These are phyloP conservation scores for Cyclospora cayetanensis DNA, from an alignment of 169 alveolate genomes.

Conservation along the genomic window DNA sequence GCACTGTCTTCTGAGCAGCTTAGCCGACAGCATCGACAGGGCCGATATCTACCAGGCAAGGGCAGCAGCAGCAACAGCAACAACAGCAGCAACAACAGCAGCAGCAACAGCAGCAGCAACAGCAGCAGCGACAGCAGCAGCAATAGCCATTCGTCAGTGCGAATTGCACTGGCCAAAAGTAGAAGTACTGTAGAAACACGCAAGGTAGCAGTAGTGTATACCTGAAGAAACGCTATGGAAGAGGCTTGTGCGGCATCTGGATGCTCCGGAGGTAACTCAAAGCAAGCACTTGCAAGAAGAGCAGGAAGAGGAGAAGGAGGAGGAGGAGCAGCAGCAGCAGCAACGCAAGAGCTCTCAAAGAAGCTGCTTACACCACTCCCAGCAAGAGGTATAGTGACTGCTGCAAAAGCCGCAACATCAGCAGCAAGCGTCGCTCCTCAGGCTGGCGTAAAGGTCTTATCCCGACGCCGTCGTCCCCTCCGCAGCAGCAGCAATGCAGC, in stretches of 20 bases:
- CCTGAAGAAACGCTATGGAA: conserved; percentile 44
- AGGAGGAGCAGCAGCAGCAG: conserved; percentile 42
- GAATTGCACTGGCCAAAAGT: not conserved
- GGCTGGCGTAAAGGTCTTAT: not conserved
- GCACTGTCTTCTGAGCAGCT: too few species aligned
- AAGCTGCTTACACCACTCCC: too few species aligned
- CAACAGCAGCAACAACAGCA: not conserved
- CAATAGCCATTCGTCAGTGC: not conserved
- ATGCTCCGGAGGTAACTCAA: not conserved
- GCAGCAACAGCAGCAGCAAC: not conserved
- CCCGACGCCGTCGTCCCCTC: conserved; percentile 45
- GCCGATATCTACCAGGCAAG: not conserved
- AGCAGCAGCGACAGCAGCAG: conserved; percentile 23
- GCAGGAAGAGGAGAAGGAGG: conserved; percentile 17
- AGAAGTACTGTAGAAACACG: not conserved
- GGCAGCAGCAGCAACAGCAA: conserved; percentile 21
- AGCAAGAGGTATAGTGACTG: conserved; percentile 33
- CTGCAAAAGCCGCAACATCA: not conserved
- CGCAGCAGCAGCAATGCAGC: conserved; percentile 46
- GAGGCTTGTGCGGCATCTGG: not conserved
- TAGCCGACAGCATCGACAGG: not conserved
- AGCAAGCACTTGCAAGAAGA: conserved; percentile 1
- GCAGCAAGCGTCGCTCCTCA: conserved; percentile 25
- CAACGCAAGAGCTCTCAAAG: too few species aligned
- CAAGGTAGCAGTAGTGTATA: not conserved